Base-by-base conservation (phyloP, 495 filamentous ascomycete species). In the Hypoxylon crocopeplum region DNA sequence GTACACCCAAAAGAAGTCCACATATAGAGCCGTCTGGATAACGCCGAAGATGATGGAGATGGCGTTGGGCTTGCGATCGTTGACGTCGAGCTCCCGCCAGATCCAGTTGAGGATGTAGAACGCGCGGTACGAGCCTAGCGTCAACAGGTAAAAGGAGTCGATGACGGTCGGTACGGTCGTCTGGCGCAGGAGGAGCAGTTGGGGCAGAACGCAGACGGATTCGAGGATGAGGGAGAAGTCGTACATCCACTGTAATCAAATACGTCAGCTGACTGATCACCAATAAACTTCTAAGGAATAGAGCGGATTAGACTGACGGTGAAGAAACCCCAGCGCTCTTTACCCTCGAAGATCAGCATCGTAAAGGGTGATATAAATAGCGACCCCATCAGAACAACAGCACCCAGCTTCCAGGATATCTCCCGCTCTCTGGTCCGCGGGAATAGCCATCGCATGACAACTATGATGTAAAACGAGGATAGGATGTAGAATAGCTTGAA, bases 1-100 rank as follows among this genome's bases (percentile, higher is more conserved):
- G 77, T 98, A 98, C 0, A 98, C 91, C 92, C 93, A 97, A 19
- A 89, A 91, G 69, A 98, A 98, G 71, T 98, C 95, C 59, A 92
- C 68, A 70, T 98, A 97, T 46, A 98, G 83, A 1, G 86, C 84
- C 0, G 93, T 97, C 75, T 98, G 95, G 20, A 98, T 77, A 57
- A 96, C 75, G 30, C 93, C 94, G 70, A 95, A 97, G 45, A 94
- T 78, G 54, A 92, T 79, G 7, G 86, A 81, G 24, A 93, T 80
- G n/a, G 82, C 80, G 60, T 94, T 90, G 59, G 84, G 83, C 45
- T 78, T 73, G n/a, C 76, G 68, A 51, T 85, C 83, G 10, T 77
- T 70, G 7, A 72, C 70, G 49, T 84, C 81, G 13, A 86, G 71
- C 36, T 79, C 80, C 2, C 89, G 86, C 15, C 84, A 70, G 58